A percentile compares a stretch with the other conserved stretches of the same genome.
These are phyloP conservation scores for Solanum peruvianum DNA, from an alignment of 257 asterid species.

Conservation along the genomic window DNA sequence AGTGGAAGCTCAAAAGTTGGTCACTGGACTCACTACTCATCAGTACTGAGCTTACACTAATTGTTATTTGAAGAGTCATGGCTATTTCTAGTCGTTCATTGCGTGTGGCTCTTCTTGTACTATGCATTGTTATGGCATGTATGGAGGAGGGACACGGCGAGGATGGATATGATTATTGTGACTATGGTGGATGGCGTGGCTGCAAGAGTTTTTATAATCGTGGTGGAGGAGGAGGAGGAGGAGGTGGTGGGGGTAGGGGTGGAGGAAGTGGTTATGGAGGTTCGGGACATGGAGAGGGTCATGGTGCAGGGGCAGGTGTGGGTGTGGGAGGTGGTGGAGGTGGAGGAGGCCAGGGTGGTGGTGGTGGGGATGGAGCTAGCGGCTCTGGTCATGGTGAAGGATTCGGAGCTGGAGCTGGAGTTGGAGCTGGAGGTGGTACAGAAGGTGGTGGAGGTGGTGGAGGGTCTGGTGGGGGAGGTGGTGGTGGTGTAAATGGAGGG, in stretches of 20 bases:
- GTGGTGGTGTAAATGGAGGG: background rate
- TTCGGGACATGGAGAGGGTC: constrained; percentile 1
- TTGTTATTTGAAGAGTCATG: background rate
- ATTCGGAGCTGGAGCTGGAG: background rate
- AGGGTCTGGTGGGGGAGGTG: constrained; percentile 6
- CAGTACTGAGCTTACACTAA: background rate
- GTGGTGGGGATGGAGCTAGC: background rate
- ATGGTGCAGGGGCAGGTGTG: constrained; percentile 1
- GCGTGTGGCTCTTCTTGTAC: background rate
- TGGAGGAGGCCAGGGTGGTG: constrained; percentile 4
- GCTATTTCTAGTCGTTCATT: background rate
- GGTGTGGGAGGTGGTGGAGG: constrained; percentile 1
- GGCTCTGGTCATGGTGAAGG: constrained; percentile 1
- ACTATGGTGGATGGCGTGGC: constrained; percentile 7
- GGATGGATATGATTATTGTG: constrained; percentile 10
- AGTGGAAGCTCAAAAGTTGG: background rate
- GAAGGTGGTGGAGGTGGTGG: constrained; percentile 10
- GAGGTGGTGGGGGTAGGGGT: background rate
- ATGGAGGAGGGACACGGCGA: background rate
- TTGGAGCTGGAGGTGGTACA: background rate
- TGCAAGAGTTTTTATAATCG: constrained; percentile 1
- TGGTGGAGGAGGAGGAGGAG: background rate
- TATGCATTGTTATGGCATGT: background rate
- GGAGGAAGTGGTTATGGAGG: constrained; percentile 6
- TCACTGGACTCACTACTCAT: background rate